Evolutionary conservation across 2,329 filamentous ascomycete species (phyloP).

Genomic region (Fusarium sterilihyphosum): DNA sequence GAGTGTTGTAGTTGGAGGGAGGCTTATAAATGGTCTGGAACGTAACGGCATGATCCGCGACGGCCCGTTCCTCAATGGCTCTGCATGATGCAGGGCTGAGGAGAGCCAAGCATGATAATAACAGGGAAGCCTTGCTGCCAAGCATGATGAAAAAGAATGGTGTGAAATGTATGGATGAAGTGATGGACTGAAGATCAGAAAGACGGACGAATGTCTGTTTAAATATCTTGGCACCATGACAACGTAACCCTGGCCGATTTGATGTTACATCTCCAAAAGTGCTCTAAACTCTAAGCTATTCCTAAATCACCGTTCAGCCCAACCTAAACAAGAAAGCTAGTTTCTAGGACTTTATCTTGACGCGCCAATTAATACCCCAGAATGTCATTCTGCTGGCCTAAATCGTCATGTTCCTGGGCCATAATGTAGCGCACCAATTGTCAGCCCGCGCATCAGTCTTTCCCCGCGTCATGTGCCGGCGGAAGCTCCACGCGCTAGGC

Average conservation of each 20-base stretch:
- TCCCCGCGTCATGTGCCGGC: background rate
- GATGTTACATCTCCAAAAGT: background rate
- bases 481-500: background rate
- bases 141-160: background rate
- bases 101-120: constrained; percentile 4
- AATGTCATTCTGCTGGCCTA: background rate
- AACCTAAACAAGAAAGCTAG: background rate
- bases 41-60: background rate
- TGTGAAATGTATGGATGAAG: background rate
- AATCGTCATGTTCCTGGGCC: background rate
- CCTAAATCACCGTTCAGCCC: background rate
- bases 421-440: background rate
- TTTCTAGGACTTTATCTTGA: background rate
- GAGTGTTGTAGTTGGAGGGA: background rate
- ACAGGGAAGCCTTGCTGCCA: constrained; percentile 10
- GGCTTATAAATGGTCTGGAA: constrained; percentile 6
- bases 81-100: background rate
- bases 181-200: background rate
- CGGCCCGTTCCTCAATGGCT: constrained; percentile 9
- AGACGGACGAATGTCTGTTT: background rate
- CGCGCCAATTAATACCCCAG: background rate
- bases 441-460: background rate
- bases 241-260: background rate
- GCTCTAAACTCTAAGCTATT: background rate
- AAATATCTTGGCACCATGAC: background rate